phyloP scores from a whole-genome alignment of 495 filamentous ascomycete genomes.

The Aspergillus heteromorphus region DNA sequence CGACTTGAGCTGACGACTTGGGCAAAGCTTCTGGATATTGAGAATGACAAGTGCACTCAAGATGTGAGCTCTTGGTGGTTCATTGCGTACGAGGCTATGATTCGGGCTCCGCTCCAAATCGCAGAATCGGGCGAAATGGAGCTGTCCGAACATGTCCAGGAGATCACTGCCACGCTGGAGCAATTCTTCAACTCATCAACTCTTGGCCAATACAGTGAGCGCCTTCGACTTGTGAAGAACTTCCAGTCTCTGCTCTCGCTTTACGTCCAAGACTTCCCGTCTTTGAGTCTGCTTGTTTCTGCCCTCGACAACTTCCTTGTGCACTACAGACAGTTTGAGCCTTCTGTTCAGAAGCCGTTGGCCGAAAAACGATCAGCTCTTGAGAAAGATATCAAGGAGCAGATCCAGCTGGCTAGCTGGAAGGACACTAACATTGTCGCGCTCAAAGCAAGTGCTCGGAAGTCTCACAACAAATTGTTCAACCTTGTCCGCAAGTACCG shows the following conservation, averaged over 20 bases:
- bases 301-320: constrained; percentile 72
- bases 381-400: constrained; percentile 83
- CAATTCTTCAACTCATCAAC: constrained; percentile 68
- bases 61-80: constrained; percentile 95
- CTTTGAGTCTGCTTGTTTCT: constrained; percentile 45
- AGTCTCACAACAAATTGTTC: constrained; percentile 88
- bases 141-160: constrained; percentile 56
- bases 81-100: constrained; percentile 80
- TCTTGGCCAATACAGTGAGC: constrained; percentile 70
- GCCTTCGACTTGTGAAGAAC: constrained; percentile 66
- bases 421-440: constrained; percentile 92
- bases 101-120: constrained; percentile 66
- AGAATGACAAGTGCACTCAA: constrained; percentile 65
- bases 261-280: constrained; percentile 48
- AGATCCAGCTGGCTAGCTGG: constrained; percentile 87
- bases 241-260: constrained; percentile 51
- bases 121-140: constrained; percentile 49
- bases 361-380: constrained; percentile 56
- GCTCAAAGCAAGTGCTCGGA: constrained; percentile 77
- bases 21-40: constrained; percentile 82
- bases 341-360: constrained; percentile 56
- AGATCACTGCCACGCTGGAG: constrained; percentile 65
- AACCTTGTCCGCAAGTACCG: constrained; percentile 87
- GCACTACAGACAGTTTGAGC: constrained; percentile 64
- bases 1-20: constrained; percentile 87